Evolutionary conservation across 2,329 filamentous ascomycete species (phyloP).

Genomic region (Aspergillus thermomutatus): DNA sequence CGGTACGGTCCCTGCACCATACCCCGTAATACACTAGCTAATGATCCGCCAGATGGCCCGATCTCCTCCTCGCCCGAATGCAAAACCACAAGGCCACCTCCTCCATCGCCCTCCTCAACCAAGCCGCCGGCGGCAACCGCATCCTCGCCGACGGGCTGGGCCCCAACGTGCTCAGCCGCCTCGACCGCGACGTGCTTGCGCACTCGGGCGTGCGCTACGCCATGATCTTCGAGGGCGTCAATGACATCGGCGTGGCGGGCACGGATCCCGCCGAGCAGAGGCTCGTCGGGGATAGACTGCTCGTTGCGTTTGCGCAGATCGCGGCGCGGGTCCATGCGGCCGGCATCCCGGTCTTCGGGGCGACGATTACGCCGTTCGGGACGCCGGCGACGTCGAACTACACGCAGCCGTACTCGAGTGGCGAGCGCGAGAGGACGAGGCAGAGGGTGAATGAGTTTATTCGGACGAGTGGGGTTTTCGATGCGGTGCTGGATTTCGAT

Average conservation of each 20-base stretch:
- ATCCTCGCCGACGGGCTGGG: constrained; percentile 61
- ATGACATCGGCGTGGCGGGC: constrained; percentile 60
- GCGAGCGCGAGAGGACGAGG: constrained; percentile 55
- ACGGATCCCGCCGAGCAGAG: constrained; percentile 45
- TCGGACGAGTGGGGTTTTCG: constrained; percentile 53
- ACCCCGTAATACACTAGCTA: not conserved
- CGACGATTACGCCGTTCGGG: constrained; percentile 64
- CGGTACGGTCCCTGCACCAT: constrained; percentile 26
- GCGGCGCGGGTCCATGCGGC: constrained; percentile 52
- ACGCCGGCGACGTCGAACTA: constrained; percentile 30
- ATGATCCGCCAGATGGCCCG: constrained; percentile 49
- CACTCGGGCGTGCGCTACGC: constrained; percentile 58
- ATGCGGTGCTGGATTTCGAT: constrained; percentile 63
- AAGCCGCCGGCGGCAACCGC: constrained; percentile 67
- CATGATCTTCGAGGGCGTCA: constrained; percentile 67
- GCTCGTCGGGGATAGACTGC: constrained; percentile 49
- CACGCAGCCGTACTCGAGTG: constrained; percentile 53
- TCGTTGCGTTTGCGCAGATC: constrained; percentile 59
- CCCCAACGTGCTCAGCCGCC: constrained; percentile 57
- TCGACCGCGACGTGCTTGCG: constrained; percentile 62
- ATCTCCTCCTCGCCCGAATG: constrained; percentile 53
- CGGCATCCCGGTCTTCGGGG: constrained; percentile 58
- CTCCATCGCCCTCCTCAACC: constrained; percentile 58
- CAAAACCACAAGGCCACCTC: constrained; percentile 45
- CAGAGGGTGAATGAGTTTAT: constrained; percentile 62